Base-by-base conservation (phyloP, 106 monocot species). In the Allium fistulosum region DNA sequence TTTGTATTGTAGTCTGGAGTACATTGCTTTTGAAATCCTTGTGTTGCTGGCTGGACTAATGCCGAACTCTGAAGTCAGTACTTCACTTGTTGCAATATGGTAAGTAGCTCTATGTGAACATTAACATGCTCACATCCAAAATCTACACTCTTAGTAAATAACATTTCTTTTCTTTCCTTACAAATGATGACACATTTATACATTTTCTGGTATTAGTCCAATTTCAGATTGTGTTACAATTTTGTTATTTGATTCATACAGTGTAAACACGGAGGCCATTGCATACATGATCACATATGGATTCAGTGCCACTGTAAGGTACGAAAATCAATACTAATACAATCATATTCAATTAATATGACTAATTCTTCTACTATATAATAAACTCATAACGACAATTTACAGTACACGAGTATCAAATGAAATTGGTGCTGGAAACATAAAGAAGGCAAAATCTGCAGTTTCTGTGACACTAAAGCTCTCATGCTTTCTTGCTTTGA, bases 41-140 rank as follows among this genome's bases (percentile, higher is more conserved):
- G 87, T 94, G n/a, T 67, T 94, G 49, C 57, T 88, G 28, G 94
- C 94, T 45, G 94, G 87, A 63, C 45, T 94, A 65, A 74, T 91
- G 77, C 87, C 87, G 17, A 76, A 88, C 56, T 82, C 94, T 8
- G 78, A 83, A 50, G 63, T 57, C 26, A 85, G 87, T 55, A 94
- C 90, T 67, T 94, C 90, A 69, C 60, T 94, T 26, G 72, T 90
- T 50, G 90, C 90, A 15, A 84, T 82, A 65, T 94, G 94, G 90
- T 89, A 86, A 15, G n/a, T n/a, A n/a, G 58, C 16, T 17, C 65
- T 45, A 26, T 6, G 7, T 57, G 47, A 37, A 37, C 37, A 37
- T 37, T 37, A 37, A 37, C 37, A 37, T 37, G 1, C 37, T 37
- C 37, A 37, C 37, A 37, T 37, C 37, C 2, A 5, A 37, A 5